Evolutionary conservation across 805 yeast species (phyloP).

Genomic region (Tetrapisispora pingtungensis): DNA sequence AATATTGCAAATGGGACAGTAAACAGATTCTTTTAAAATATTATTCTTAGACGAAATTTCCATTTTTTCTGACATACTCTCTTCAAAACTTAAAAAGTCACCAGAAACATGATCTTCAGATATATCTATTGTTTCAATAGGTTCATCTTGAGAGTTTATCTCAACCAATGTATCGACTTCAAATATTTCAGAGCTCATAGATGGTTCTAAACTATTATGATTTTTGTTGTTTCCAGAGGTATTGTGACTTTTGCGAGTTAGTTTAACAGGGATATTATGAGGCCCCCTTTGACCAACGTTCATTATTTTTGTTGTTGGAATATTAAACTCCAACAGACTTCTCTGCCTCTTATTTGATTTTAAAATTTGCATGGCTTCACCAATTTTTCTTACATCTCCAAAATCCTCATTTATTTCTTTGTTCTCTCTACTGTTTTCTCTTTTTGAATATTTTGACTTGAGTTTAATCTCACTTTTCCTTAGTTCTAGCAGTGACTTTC

Average conservation of each 20-base stretch:
- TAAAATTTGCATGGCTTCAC: background rate
- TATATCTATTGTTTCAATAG: background rate
- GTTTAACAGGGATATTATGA: conserved; percentile 2
- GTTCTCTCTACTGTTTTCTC: background rate
- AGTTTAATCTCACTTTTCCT: conserved; percentile 9
- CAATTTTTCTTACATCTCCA: too few relatives aligned
- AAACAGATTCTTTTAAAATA: background rate
- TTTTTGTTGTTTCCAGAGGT: too few relatives aligned
- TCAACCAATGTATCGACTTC: background rate
- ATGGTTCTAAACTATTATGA: background rate
- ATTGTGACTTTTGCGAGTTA: too few relatives aligned
- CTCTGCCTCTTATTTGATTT: conserved; percentile 14
- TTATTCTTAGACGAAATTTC: background rate
- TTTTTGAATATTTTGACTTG: background rate
- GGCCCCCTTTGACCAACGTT: conserved; percentile 3
- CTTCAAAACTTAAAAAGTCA: too few relatives aligned
- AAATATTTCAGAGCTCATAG: background rate
- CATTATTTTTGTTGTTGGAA: conserved; percentile 14
- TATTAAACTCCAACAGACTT: conserved; percentile 19
- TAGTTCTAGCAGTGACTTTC: conserved; percentile 12
- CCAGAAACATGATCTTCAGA: background rate
- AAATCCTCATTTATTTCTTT: too few relatives aligned
- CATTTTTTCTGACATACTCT: background rate
- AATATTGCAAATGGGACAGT: conserved; percentile 46
- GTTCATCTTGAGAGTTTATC: background rate